phyloP scores from a whole-genome alignment of 306 rosid genomes.

The Fragaria ananassa region DNA sequence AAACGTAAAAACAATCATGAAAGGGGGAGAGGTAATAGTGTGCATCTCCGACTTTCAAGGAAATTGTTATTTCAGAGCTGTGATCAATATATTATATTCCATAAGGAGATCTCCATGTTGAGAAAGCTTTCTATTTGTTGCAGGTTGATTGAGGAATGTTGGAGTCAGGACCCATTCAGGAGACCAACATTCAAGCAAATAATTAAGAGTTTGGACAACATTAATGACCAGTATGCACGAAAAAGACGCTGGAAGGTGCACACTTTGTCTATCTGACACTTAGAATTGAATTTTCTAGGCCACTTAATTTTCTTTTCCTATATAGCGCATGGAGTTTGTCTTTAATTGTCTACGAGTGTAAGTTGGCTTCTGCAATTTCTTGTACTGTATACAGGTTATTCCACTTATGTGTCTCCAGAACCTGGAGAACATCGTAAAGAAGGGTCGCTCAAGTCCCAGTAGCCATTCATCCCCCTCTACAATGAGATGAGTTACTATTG shows the following conservation, averaged over 20 bases:
- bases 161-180: conserved; percentile 68
- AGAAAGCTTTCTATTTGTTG: conserved; percentile 21
- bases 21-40: neutral
- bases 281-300: neutral
- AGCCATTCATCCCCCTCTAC: conserved; percentile 46
- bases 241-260: conserved; percentile 75
- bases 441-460: conserved; percentile 39
- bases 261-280: conserved; percentile 26
- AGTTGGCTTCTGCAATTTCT: conserved; percentile 10
- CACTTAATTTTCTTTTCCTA: neutral
- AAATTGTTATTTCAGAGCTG: neutral
- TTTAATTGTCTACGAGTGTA: neutral
- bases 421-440: conserved; percentile 62
- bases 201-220: conserved; percentile 64
- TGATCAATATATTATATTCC: neutral
- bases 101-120: conserved; percentile 3
- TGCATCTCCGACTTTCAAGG: neutral
- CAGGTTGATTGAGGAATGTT: conserved; percentile 82
- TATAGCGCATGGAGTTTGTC: neutral
- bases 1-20: neutral
- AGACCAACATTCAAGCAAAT: conserved; percentile 84
- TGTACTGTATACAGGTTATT: conserved; percentile 47
- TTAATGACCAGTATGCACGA: conserved; percentile 47
- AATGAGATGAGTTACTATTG: conserved; percentile 28
- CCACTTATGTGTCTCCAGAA: conserved; percentile 67